Conservation (phyloP, 2,329 filamentous ascomycete species). For the Pyrenophora seminiperda region DNA sequence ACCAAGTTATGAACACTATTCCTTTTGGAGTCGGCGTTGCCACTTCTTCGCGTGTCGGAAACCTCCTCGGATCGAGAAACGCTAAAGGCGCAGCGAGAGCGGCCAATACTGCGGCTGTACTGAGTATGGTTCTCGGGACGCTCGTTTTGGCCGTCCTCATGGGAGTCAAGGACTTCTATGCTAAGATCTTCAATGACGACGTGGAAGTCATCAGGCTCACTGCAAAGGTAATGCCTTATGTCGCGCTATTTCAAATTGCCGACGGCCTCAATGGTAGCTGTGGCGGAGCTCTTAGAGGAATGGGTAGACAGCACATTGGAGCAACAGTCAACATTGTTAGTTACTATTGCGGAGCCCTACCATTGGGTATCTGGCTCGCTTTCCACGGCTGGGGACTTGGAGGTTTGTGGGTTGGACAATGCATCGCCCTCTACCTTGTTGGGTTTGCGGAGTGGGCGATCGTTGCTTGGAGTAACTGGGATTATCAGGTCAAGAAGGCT, state of each 20-base stretch:
- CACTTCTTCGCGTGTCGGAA: conserved; percentile 76
- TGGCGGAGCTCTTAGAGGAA: conserved; percentile 78
- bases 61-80: conserved; percentile 73
- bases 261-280: conserved; percentile 86
- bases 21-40: conserved; percentile 87
- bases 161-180: conserved; percentile 73
- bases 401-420: conserved; percentile 84
- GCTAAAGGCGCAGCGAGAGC: conserved; percentile 70
- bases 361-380: conserved; percentile 80
- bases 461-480: conserved; percentile 78
- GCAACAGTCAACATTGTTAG: conserved; percentile 80
- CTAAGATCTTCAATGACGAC: conserved; percentile 81
- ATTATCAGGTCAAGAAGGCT: conserved; percentile 71
- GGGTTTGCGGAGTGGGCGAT: conserved; percentile 79
- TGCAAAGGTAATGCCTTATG: conserved; percentile 78
- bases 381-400: conserved; percentile 83
- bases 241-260: conserved; percentile 88
- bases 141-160: conserved; percentile 72
- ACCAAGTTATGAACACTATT: conserved; percentile 83
- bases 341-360: conserved; percentile 82
- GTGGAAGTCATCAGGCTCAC: conserved; percentile 72
- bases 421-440: conserved; percentile 73
- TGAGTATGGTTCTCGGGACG: conserved; percentile 71
- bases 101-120: conserved; percentile 74
- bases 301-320: conserved; percentile 85